phyloP scores from a whole-genome alignment of 768 basidiomycete species.

The Psilocybe subaeruginosa region DNA sequence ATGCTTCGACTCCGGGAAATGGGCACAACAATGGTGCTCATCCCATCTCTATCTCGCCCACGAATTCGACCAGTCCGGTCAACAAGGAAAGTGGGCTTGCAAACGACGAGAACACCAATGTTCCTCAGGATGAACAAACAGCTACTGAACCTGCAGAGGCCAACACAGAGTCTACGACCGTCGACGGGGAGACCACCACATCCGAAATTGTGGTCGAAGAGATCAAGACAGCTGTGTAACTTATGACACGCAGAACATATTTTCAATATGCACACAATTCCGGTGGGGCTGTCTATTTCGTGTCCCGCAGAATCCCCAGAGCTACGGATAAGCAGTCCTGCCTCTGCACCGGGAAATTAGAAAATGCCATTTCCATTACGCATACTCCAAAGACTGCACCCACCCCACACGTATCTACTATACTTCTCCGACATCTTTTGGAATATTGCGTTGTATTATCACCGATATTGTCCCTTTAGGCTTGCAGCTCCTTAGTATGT shows the following conservation, averaged over 20 bases:
- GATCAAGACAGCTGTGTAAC: conserved; percentile 18
- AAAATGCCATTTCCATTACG: conserved; percentile 19
- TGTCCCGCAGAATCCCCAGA: conserved; percentile 20
- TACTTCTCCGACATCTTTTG: conserved; percentile 38
- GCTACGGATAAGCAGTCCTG: conserved; percentile 16
- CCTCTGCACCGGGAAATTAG: conserved; percentile 10
- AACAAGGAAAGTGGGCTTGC: conserved; percentile 63
- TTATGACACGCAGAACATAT: background rate
- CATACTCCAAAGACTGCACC: conserved; percentile 23
- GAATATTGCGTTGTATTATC: conserved; percentile 40
- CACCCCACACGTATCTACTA: conserved; percentile 28
- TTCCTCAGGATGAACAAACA: conserved; percentile 29
- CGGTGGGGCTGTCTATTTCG: conserved; percentile 16
- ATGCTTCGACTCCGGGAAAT: conserved; percentile 71
- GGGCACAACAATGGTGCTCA: conserved; percentile 52
- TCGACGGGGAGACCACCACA: background rate
- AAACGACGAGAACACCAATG: conserved; percentile 38
- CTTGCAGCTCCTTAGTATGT: conserved; percentile 16
- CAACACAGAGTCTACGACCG: background rate
- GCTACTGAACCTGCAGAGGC: conserved; percentile 7
- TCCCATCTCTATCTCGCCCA: conserved; percentile 76
- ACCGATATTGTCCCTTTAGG: conserved; percentile 25
- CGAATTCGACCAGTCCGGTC: conserved; percentile 64
- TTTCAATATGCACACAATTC: conserved; percentile 13
- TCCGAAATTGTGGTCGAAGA: conserved; percentile 6